phyloP scores from a whole-genome alignment of 2,329 filamentous ascomycete species.

The Xylaria sp. region DNA sequence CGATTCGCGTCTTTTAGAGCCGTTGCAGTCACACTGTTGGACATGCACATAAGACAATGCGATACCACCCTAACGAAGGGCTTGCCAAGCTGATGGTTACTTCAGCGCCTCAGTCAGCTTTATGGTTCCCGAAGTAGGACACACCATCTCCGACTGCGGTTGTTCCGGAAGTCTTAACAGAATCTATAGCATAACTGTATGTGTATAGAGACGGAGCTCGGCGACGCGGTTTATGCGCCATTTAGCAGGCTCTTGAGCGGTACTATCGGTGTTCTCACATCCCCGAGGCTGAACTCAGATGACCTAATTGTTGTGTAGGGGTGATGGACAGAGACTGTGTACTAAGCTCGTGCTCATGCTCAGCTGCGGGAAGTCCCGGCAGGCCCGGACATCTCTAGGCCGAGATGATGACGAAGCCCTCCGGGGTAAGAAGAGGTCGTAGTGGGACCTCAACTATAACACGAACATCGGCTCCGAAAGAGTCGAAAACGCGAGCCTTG shows the following conservation, averaged over 20 bases:
- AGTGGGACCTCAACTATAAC: constrained; percentile 3
- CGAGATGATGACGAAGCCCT: constrained; percentile 22
- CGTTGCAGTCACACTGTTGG: not conserved
- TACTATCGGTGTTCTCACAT: not conserved
- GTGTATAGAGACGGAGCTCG: not conserved
- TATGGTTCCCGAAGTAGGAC: not conserved
- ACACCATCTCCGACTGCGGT: constrained; percentile 9
- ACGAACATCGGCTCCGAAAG: constrained; percentile 4
- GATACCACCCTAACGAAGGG: constrained; percentile 7
- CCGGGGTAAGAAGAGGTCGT: constrained; percentile 10
- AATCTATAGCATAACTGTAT: not conserved
- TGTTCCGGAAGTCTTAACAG: not conserved
- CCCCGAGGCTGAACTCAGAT: not conserved
- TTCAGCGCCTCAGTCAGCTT: constrained; percentile 5
- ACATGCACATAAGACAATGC: constrained; percentile 6
- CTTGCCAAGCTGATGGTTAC: constrained; percentile 3
- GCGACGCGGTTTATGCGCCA: not conserved
- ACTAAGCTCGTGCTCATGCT: not conserved
- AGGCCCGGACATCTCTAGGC: constrained; percentile 6
- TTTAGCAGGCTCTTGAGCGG: not conserved
- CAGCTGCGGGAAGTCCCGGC: not conserved
- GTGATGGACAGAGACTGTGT: not conserved
- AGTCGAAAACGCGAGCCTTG: constrained; percentile 1
- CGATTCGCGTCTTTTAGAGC: constrained; percentile 1
- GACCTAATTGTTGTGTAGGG: not conserved